Base-by-base conservation (phyloP, 2,329 filamentous ascomycete genomes). In the Stenocarpella maydis region DNA sequence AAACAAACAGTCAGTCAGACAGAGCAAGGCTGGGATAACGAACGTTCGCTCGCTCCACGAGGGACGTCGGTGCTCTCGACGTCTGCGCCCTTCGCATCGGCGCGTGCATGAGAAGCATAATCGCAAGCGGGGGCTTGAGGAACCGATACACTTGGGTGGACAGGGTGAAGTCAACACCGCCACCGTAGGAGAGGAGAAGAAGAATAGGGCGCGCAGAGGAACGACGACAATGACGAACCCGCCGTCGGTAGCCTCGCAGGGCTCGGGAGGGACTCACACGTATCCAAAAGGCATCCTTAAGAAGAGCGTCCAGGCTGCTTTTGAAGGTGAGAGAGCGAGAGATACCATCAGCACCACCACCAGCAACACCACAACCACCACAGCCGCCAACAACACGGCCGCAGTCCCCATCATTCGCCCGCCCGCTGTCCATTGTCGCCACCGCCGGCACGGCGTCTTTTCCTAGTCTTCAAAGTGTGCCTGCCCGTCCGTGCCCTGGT, bases 221-320 rank as follows among this genome's bases (percentile, higher is more conserved):
- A 5, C 21, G n/a, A 24, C 43, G 28, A 86, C 82, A 80, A 79
- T 84, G 79, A 87, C 84, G 66, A 87, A 87, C 77, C 85, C 85
- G 70, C 79, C 85, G 53, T 84, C 86, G 73, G 84, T 77, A 31
- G 69, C 69, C 39, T 67, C 69, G 17, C 69, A 71, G 60, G 65
- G 69, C 37, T 67, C 69, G 21, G 43, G 43, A 49, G 66, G 68
- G 34, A 37, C 58, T 41, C 58, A 68, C n/a, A n/a, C 61, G 26
- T 68, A 69, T n/a, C 47, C 63, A 19, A 64, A 69, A 47, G 47
- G 61, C 65, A 81, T 80, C 34, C 78, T 88, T 67, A 90, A 90
- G 80, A 83, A 87, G 75, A 88, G 83, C 73, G 86, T 88, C 67
- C 87, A 89, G 78, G 83, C 87, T 71, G 84, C 86, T 45, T 89